Evolutionary conservation across 768 basidiomycete genomes (phyloP), one percentile per base, ranked within the genome.

Genomic region (Tulasnella sp.): DNA sequence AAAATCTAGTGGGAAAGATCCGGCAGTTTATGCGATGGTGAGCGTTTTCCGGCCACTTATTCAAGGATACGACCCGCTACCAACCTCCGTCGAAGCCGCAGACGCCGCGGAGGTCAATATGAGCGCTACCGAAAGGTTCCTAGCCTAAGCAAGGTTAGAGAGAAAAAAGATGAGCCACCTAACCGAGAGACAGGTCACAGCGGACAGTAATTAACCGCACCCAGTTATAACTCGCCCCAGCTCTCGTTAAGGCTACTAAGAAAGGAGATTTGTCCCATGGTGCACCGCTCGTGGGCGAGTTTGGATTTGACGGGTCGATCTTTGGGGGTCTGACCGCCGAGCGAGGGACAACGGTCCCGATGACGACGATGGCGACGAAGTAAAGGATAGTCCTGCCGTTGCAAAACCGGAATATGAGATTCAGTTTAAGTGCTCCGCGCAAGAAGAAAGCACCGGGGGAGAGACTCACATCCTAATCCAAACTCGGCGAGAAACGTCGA

Each of bases 101-200:
- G 71, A 74, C 20, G 44, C 42, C 6, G 76, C 76, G 20, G 76
- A 77, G 5, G 44, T 42, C 73, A 77, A 20, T 40, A 77, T 40
- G 5, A 39, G 16, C 16, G 69, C 76, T 74, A 55, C 48, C 15
- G 72, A 15, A 44, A 77, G 29, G 46, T 71, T 29, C 35, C 26
- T 23, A 11, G 57, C 37, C 55, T 74, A 15, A 42, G n/a, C 3
- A 23, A 51, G n/a, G 51, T 3, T 6, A 48, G n/a, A 10, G 15
- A n/a, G n/a, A 70, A 70, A 15, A 20, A 40, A n/a, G 70, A 42
- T 37, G 70, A 42, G 40, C 35, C 29, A n/a, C 6, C 51, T 5
- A 10, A 51, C 9, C 23, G 23, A 51, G 23, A n/a, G 23, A n/a
- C 51, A 20, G 16, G 2, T 20, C 16, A 44, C n/a, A n/a, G 23